Base-by-base conservation (phyloP, 2,329 filamentous ascomycete species). In the Penicillium sp. region DNA sequence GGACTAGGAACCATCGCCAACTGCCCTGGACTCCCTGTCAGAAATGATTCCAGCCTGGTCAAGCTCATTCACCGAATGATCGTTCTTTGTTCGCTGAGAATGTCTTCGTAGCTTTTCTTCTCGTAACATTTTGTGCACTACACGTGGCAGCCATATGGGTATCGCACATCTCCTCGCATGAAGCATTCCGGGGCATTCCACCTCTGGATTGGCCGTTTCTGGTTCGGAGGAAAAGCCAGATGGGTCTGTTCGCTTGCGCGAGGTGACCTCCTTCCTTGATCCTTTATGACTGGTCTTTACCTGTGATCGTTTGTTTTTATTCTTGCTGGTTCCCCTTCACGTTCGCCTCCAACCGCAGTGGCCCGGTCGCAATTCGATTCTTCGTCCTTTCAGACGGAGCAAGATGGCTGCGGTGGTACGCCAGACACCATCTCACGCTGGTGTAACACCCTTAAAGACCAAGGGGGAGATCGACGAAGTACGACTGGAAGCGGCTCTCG, bases 401-500 rank as follows among this genome's bases (percentile, higher is more conserved):
- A 65, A 49, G 33, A 67, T 67, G 64, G 52, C 40, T 5, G 35
- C 42, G 30, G 22, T 46, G n/a, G 49, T 54, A 37, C 57, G 33
- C 11, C 59, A 57, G 30, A 16, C 45, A 40, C 55, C 61, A 16
- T 57, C 59, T 4, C 46, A 35, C 4, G 58, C 58, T 33, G 56
- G 43, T 6, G 59, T 58, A 4, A 59, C 56, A 14, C 35, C 52
- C 6, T 14, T 61, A 14, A 67, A 63, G 25, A 53, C 33, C 6
- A 40, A 65, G 22, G 22, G 51, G 10, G 55, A 46, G 16, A 61
- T 72, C 16, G 70, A 72, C 43, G 60, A 64, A 30, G 59, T 67
- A n/a, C 67, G 65, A 13, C 57, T 72, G 7, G 70, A 72, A 43
- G 65, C 69, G 8, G 65, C 71, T 7, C 59, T 73, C 7, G 85